Percentiles rank a stretch among this genome's conserved stretches.
Conservation (phyloP, 257 asterid species). For the Ophiorrhiza pumila region DNA sequence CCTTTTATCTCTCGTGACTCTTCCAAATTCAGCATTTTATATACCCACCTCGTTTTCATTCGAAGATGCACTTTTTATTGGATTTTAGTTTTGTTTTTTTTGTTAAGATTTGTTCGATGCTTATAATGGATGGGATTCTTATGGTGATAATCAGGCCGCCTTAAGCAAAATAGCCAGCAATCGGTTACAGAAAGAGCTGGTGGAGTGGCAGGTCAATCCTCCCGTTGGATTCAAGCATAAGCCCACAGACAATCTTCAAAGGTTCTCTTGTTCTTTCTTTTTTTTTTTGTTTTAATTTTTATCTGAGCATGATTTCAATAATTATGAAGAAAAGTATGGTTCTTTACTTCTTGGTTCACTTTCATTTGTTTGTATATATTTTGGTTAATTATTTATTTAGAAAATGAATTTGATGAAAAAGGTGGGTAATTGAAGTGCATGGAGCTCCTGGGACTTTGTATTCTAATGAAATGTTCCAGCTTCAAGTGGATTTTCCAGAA, state of each 20-base stretch:
- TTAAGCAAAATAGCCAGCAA: conserved; percentile 97
- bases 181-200: conserved; percentile 92
- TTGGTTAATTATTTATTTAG: neutral
- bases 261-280: conserved; percentile 34
- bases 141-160: conserved; percentile 43
- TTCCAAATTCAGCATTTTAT: neutral
- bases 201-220: conserved; percentile 97
- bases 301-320: neutral
- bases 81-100: neutral
- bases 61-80: neutral
- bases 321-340: neutral
- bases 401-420: conserved; percentile 16
- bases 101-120: neutral
- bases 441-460: conserved; percentile 51
- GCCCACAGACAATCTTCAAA: conserved; percentile 87
- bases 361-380: neutral
- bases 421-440: conserved; percentile 52
- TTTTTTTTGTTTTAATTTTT: neutral
- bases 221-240: conserved; percentile 87
- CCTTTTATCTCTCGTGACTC: neutral
- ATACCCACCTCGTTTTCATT: too few species aligned
- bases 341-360: neutral
- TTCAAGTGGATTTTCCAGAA: conserved; percentile 53
- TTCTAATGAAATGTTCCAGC: conserved; percentile 41
- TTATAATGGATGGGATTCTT: neutral